Evolutionary conservation across 2,329 filamentous ascomycete genomes (phyloP).

Genomic region (Claviceps monticola): DNA sequence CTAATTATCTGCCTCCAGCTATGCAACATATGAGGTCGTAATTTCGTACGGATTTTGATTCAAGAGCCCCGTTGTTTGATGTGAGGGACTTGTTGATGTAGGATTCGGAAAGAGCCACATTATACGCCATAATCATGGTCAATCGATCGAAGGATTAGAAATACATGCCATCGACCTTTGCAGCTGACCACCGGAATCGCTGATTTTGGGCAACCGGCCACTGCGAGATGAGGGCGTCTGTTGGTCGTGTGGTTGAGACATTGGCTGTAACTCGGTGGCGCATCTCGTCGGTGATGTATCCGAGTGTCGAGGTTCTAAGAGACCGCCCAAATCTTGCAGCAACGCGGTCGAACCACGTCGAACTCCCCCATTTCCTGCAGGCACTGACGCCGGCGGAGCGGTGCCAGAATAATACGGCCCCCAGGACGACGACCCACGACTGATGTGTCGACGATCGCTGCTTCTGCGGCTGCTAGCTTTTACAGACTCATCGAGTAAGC

Average conservation of each 20-base stretch:
- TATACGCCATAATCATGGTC: neutral
- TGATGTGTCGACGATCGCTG: constrained; percentile 24
- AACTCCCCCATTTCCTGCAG: constrained; percentile 30
- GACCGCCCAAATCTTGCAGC: constrained; percentile 44
- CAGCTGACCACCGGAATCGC: constrained; percentile 27
- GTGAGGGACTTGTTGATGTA: too few relatives aligned
- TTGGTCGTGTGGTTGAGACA: constrained; percentile 27
- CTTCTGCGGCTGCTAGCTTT: constrained; percentile 14
- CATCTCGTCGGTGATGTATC: constrained; percentile 17
- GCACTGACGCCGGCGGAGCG: constrained; percentile 28
- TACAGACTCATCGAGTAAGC: constrained; percentile 44
- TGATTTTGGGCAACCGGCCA: constrained; percentile 20
- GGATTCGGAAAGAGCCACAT: too few relatives aligned
- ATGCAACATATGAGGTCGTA: too few relatives aligned
- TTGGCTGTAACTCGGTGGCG: constrained; percentile 32
- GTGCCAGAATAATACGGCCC: constrained; percentile 23
- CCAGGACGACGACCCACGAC: constrained; percentile 26
- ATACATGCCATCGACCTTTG: constrained; percentile 16
- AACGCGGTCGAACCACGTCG: constrained; percentile 42
- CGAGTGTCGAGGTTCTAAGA: constrained; percentile 30
- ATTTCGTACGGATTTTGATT: neutral
- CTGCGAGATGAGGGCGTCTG: constrained; percentile 17
- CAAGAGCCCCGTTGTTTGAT: neutral
- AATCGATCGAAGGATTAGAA: neutral
- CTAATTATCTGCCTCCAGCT: too few relatives aligned